phyloP scores from a whole-genome alignment of 2,329 filamentous ascomycete species.

The Penicillium corylophilum region DNA sequence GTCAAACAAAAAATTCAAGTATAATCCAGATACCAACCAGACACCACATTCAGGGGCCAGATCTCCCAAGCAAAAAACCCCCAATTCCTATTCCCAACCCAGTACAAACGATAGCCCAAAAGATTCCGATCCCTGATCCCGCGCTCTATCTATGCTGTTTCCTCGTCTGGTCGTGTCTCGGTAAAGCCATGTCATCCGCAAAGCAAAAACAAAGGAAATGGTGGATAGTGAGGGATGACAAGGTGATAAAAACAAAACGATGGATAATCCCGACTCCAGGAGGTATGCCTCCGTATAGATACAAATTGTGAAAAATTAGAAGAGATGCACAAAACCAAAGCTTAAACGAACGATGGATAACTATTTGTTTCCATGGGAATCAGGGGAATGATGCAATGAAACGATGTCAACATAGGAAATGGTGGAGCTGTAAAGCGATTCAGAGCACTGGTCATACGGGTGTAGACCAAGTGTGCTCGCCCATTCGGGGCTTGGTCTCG shows the following conservation, averaged over 20 bases:
- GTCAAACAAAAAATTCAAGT: slow-evolving; percentile 7
- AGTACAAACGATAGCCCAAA: slow-evolving; percentile 20
- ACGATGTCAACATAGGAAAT: slow-evolving; percentile 22
- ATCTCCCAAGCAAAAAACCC: slow-evolving; percentile 17
- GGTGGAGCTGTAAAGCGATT: slow-evolving; percentile 8
- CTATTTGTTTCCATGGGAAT: slow-evolving; percentile 22
- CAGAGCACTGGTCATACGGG: slow-evolving; percentile 25
- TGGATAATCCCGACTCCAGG: slow-evolving; percentile 8
- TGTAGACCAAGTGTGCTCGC: slow-evolving; percentile 39
- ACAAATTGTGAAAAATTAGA: slow-evolving; percentile 14
- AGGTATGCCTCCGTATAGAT: slow-evolving; percentile 9
- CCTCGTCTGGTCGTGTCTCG: slow-evolving; percentile 30
- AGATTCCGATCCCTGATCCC: slow-evolving; percentile 13
- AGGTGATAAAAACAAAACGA: slow-evolving; percentile 12
- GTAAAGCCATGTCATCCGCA: slow-evolving; percentile 25
- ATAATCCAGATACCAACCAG: slow-evolving; percentile 21
- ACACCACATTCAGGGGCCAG: slow-evolving; percentile 19
- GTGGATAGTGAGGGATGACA: slow-evolving; percentile 12
- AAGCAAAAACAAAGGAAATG: slow-evolving; percentile 18
- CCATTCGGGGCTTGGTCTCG: slow-evolving; percentile 56
- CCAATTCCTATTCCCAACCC: slow-evolving; percentile 20
- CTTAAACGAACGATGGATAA: slow-evolving; percentile 16
- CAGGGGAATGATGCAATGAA: slow-evolving; percentile 25
- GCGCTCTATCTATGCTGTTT: slow-evolving; percentile 26
- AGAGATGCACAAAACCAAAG: slow-evolving; percentile 13